These are phyloP conservation scores for Wickerhamomyces chambardii DNA, from an alignment of 805 yeast species.

Conservation along the genomic window DNA sequence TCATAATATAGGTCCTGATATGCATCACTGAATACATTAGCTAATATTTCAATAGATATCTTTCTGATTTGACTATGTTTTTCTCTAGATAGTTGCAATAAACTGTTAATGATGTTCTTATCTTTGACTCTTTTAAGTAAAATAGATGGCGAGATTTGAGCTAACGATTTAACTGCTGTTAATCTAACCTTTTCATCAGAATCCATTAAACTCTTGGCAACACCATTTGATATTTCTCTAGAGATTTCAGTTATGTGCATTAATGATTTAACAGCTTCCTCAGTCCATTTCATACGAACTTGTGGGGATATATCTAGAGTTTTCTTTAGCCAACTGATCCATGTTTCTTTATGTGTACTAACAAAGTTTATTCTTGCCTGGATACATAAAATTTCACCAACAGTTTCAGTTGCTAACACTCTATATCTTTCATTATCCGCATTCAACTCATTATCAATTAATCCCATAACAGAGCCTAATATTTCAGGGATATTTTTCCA, in stretches of 20 bases:
- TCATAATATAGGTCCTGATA: conserved; percentile 14
- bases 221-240: conserved; percentile 44
- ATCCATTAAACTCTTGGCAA: conserved; percentile 65
- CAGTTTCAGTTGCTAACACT: conserved; percentile 58
- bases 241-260: conserved; percentile 33
- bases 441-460: conserved; percentile 69
- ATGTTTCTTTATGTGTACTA: conserved; percentile 47
- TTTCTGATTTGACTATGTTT: conserved; percentile 57
- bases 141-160: conserved; percentile 32
- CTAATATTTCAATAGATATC: conserved; percentile 43
- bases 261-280: conserved; percentile 41
- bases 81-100: conserved; percentile 64
- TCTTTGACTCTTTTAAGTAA: conserved; percentile 41
- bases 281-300: conserved; percentile 68
- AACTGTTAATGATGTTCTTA: conserved; percentile 37
- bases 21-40: conserved; percentile 45
- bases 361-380: conserved; percentile 48
- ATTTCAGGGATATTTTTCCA: conserved; percentile 79
- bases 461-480: conserved; percentile 64
- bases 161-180: conserved; percentile 44
- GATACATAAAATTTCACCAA: conserved; percentile 54
- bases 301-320: conserved; percentile 55
- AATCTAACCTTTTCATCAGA: conserved; percentile 66
- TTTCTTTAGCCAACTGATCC: conserved; percentile 67
- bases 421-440: conserved; percentile 62